phyloP scores from a whole-genome alignment of 2,329 filamentous ascomycete genomes.

The Phialophora expanda region DNA sequence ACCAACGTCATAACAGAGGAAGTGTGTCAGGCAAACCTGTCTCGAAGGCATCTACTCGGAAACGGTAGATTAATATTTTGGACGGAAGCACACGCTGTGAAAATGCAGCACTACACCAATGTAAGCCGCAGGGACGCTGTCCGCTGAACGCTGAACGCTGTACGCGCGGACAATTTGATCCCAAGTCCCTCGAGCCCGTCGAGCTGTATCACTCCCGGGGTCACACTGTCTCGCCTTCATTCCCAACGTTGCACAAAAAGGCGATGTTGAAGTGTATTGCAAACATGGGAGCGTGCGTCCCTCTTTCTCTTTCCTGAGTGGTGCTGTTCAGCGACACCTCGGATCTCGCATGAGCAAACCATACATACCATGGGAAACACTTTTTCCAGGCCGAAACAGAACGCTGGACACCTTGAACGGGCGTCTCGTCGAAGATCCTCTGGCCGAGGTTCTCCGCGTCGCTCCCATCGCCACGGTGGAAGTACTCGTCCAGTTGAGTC shows the following conservation, averaged over 20 bases:
- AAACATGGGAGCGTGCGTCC: too few relatives aligned
- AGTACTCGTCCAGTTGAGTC: not conserved
- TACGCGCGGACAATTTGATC: too few relatives aligned
- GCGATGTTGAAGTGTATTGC: not conserved
- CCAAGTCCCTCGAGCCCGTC: not conserved
- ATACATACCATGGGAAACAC: not conserved
- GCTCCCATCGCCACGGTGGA: not conserved
- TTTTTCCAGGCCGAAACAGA: constrained; percentile 1
- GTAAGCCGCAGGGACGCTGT: too few relatives aligned
- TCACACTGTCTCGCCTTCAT: not conserved
- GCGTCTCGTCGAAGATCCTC: not conserved
- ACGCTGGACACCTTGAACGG: not conserved
- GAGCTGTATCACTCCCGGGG: not conserved
- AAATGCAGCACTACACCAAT: too few relatives aligned
- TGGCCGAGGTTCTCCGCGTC: not conserved
- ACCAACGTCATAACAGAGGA: too few relatives aligned
- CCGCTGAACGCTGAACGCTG: too few relatives aligned
- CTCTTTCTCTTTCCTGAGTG: too few relatives aligned
- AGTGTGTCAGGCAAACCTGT: too few relatives aligned
- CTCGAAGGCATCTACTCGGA: too few relatives aligned
- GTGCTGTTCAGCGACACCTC: too few relatives aligned
- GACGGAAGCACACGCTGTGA: too few relatives aligned
- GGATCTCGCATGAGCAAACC: not conserved
- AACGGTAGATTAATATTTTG: too few relatives aligned
- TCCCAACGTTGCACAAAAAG: not conserved